Conservation (phyloP, 768 basidiomycete species). For the Termitomyces sp. region DNA sequence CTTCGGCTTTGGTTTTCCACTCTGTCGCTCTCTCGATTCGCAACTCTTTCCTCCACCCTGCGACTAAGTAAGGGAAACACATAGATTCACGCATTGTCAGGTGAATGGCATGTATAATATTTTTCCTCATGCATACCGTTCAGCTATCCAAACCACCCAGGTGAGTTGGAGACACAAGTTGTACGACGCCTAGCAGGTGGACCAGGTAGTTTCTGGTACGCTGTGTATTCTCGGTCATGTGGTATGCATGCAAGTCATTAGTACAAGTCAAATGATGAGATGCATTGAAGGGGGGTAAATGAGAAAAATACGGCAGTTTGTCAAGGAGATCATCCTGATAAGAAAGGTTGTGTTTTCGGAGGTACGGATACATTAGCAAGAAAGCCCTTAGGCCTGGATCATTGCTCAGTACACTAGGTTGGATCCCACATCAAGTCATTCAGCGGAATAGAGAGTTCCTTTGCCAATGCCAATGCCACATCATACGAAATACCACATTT, state of each 20-base stretch:
- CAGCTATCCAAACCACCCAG: background rate
- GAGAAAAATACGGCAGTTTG: no score
- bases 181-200: background rate
- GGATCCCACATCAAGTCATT: constrained; percentile 70
- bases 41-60: no score
- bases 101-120: background rate
- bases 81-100: background rate
- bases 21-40: no score
- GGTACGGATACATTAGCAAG: no score
- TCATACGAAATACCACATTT: constrained; percentile 70
- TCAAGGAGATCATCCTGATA: no score
- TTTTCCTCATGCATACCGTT: background rate
- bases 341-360: no score
- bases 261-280: no score
- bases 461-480: constrained; percentile 46
- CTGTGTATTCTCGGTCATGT: background rate
- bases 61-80: background rate
- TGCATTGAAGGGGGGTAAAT: no score
- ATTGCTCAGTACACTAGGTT: constrained; percentile 13
- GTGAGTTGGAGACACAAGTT: background rate
- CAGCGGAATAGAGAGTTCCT: constrained; percentile 52
- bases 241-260: background rate
- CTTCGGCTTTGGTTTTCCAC: no score
- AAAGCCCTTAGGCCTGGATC: background rate
- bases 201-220: background rate